Evolutionary conservation across 2,329 filamentous ascomycete species (phyloP).

Genomic region (Chrysoporthe cubensis): DNA sequence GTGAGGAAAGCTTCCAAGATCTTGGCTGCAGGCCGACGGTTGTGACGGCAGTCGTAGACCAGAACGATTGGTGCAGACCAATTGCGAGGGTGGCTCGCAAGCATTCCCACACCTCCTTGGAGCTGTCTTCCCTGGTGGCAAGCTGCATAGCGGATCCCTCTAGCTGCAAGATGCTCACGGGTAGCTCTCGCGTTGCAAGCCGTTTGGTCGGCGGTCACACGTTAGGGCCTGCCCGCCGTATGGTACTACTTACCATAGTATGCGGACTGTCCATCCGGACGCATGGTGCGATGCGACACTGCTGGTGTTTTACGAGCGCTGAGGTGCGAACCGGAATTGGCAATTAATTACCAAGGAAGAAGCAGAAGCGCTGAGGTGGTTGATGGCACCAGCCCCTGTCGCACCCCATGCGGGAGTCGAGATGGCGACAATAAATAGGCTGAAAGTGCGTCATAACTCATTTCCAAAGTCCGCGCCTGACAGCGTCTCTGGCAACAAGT

Average conservation of each 20-base stretch:
- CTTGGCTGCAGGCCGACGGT: neutral
- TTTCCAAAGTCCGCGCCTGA: neutral
- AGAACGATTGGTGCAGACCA: slow-evolving; percentile 1
- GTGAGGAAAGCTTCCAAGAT: neutral
- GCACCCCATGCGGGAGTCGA: neutral
- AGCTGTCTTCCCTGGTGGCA: slow-evolving; percentile 1
- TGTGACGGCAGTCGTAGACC: slow-evolving; percentile 4
- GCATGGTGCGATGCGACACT: neutral
- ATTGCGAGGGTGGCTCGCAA: neutral
- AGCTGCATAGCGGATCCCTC: neutral
- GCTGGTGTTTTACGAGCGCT: neutral
- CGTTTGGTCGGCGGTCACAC: neutral
- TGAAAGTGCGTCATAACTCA: neutral
- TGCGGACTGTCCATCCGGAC: too few relatives aligned
- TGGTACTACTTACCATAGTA: neutral
- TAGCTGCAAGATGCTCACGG: neutral
- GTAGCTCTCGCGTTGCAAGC: slow-evolving; percentile 5
- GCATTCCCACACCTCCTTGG: neutral
- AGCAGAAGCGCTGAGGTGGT: neutral
- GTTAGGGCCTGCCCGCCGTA: neutral
- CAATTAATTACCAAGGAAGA: neutral
- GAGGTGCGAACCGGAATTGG: neutral
- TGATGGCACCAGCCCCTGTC: neutral
- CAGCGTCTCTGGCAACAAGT: neutral
- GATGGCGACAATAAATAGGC: neutral